phyloP scores from a whole-genome alignment of 345 rosid species.

The Murraya paniculata region DNA sequence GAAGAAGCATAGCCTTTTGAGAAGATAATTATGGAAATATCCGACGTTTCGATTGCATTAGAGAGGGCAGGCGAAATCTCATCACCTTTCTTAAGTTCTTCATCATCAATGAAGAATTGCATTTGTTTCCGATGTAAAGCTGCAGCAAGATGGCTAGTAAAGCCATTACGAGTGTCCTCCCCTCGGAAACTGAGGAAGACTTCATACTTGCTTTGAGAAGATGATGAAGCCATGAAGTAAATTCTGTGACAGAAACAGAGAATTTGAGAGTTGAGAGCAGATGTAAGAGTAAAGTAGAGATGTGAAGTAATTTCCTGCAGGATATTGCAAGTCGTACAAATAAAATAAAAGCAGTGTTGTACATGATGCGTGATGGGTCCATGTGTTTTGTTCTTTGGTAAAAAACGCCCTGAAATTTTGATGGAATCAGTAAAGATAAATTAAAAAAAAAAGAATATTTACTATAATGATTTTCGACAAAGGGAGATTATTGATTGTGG shows the following conservation, averaged over 20 bases:
- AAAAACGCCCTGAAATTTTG: too few relatives aligned
- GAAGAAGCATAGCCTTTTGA: not conserved
- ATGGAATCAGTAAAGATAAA: too few relatives aligned
- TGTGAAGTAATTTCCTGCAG: not conserved
- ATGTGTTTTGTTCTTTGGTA: too few relatives aligned
- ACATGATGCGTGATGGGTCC: too few relatives aligned
- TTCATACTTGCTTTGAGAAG: not conserved
- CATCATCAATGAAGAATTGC: not conserved
- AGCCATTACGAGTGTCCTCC: not conserved
- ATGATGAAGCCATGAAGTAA: not conserved
- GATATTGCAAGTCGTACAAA: too few relatives aligned
- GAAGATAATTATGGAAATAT: slow-evolving; percentile 1
- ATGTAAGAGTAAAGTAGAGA: not conserved
- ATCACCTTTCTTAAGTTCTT: not conserved
- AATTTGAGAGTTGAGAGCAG: not conserved
- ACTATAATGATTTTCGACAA: too few relatives aligned
- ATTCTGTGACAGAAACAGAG: not conserved
- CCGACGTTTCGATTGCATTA: not conserved
- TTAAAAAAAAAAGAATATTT: too few relatives aligned
- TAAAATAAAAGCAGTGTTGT: too few relatives aligned
- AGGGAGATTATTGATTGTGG: too few relatives aligned
- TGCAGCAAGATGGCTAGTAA: slow-evolving; percentile 1
- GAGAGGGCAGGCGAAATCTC: not conserved
- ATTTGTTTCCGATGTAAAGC: not conserved
- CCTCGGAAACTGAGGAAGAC: slow-evolving; percentile 9